Evolutionary conservation across 1,284 basidiomycete genomes (phyloP), one percentile per base, ranked within the genome.

Genomic region (Microbotryum scabiosae): DNA sequence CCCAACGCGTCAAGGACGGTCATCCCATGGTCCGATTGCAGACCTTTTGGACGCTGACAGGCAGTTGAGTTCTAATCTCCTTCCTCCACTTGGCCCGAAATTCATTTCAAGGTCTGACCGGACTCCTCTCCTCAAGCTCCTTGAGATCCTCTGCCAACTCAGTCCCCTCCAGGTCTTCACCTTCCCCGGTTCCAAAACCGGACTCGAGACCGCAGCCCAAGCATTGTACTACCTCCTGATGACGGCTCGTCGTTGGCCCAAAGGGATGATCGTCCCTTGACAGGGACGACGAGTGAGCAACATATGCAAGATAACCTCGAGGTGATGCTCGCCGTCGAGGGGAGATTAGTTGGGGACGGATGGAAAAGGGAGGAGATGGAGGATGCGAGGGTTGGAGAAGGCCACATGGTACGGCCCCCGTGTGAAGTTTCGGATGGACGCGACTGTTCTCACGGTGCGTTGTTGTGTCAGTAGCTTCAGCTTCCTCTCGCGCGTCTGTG

Each of bases 31-130:
- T 59, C 4, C 45, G 45, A 2, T 62, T 20, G 65, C 88, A 87
- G 71, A 87, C 86, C 12, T 90, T 90, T 75, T 90, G 88, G 88
- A 90, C 88, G 21, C 76, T 90, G 21, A 83, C 86, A 0, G 87
- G 87, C 12, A 87, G 85, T 2, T 85, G 86, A 2, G 77, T 72
- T 3, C 76, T 89, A 9, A 76, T 88, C 3, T 62, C 77, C 1
- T 70, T 86, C 4, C 64, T 74, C 4, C 62, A 74, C 4, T 74
- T 88, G 20, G 81, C 84, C 0, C 63, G 76, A 20, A 18, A 3
- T 14, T 4, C 36, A 16, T 12, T 16, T 18, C 36, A 41, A 41
- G 36, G 36, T 12, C 36, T 18, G 75, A 74, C 36, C 75, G 80
- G n/a, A 18, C 21, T 54, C 44, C 3, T 25, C 21, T 9, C 23